These are phyloP conservation scores for Globisporangium mamillatum DNA, from an alignment of 352 stramenopile genomes.

Conservation along the genomic window DNA sequence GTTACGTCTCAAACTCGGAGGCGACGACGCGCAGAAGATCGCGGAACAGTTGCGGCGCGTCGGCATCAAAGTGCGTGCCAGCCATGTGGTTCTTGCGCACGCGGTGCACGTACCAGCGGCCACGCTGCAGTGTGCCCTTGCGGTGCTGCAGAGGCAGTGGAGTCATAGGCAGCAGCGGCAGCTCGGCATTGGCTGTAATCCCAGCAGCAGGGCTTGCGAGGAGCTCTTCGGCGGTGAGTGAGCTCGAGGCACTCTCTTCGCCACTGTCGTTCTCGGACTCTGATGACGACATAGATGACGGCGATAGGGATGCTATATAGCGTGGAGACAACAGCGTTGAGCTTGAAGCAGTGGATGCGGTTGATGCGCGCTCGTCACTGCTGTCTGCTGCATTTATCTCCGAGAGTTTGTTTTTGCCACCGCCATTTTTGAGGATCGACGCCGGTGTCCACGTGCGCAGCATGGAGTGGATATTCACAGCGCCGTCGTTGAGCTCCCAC, in stretches of 20 bases:
- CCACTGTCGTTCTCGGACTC: background rate
- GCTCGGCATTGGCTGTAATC: background rate
- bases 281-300: background rate
- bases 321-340: background rate
- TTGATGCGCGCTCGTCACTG: background rate
- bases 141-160: constrained; percentile 19
- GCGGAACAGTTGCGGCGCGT: background rate
- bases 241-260: background rate
- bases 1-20: background rate
- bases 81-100: constrained; percentile 74
- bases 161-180: constrained; percentile 40
- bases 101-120: constrained; percentile 78
- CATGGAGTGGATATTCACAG: constrained; percentile 75
- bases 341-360: background rate
- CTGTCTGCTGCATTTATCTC: constrained; percentile 19
- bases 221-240: background rate
- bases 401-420: constrained; percentile 24
- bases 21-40: constrained; percentile 1
- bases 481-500: constrained; percentile 75
- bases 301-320: background rate
- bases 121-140: constrained; percentile 39
- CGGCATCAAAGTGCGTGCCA: constrained; percentile 45
- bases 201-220: background rate
- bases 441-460: constrained; percentile 37
- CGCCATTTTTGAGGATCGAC: constrained; percentile 38